Base-by-base conservation (phyloP, 2,329 filamentous ascomycete genomes). In the Colletotrichum somersetense region DNA sequence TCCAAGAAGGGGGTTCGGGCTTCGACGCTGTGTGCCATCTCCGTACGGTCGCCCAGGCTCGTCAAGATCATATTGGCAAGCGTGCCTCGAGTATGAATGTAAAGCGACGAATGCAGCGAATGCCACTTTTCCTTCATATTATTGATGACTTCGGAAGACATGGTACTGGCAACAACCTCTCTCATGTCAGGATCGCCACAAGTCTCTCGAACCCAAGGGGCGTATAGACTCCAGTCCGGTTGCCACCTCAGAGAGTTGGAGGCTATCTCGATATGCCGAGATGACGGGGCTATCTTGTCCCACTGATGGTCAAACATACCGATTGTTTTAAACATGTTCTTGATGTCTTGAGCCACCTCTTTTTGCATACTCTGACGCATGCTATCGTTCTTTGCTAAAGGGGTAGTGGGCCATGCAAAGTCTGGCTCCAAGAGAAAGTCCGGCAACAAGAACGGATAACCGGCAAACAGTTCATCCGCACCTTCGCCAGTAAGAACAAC, bases 401-500 rank as follows among this genome's bases (percentile, higher is more conserved):
- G 14, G 18, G 77, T 77, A 2, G 77, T 74, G 1, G 78, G 76
- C 77, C 78, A 79, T 20, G 82, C 74, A 7, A 67, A 62, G 73
- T 89, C 88, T 1, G 82, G 76, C 74, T 89, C 88, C 11, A 83
- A 80, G 1, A 90, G 80, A 62, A 83, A 84, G 65, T 89, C 86
- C 1, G 81, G 78, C 0, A 82, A 74, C 64, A 85, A 85, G 55
- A 81, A 78, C 0, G 81, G 78, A 72, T 89, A 90, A 30, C 88
- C 88, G 3, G 80, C 84, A 75, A 89, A 89, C 63, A 85, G 81
- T 78, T 89, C 88, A 70, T 89, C 88, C 10, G 85, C 79, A 2
- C 86, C 86, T 74, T 88, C 85, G 23, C 84, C 83, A 0, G 86
- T 88, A 10, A 90, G 78, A 4, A 90, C 84, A 2, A 89, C 87